phyloP scores from a whole-genome alignment of 352 stramenopile genomes.

The Peronospora belbahrii region DNA sequence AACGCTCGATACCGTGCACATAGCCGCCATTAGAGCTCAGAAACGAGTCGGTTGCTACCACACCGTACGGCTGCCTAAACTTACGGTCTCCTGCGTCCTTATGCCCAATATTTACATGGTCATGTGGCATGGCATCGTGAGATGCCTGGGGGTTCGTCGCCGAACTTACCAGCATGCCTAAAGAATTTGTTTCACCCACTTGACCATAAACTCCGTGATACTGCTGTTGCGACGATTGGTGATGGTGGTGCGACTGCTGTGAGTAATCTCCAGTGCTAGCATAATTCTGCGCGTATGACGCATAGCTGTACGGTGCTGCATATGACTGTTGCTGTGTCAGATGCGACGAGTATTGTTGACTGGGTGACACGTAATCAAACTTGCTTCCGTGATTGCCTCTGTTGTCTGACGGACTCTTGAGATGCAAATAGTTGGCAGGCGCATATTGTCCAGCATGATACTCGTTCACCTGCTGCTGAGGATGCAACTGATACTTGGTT shows the following conservation, averaged over 20 bases:
- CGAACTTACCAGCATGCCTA: slow-evolving; percentile 52
- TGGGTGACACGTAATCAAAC: slow-evolving; percentile 20
- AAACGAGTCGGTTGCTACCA: slow-evolving; percentile 27
- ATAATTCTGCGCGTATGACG: slow-evolving; percentile 34
- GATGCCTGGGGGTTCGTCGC: slow-evolving; percentile 34
- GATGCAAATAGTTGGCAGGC: slow-evolving; percentile 20
- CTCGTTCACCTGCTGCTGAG: slow-evolving; percentile 33
- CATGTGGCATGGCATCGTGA: slow-evolving; percentile 31
- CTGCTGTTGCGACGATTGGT: slow-evolving; percentile 22
- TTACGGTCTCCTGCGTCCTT: slow-evolving; percentile 38
- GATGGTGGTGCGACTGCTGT: slow-evolving; percentile 26
- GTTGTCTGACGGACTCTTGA: slow-evolving; percentile 19
- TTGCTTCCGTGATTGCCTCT: slow-evolving; percentile 15
- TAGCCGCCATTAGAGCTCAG: slow-evolving; percentile 23
- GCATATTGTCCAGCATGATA: slow-evolving; percentile 22
- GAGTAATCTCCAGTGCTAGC: slow-evolving; percentile 21
- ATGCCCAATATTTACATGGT: slow-evolving; percentile 29
- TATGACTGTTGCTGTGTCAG: slow-evolving; percentile 27
- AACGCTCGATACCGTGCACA: slow-evolving; percentile 26
- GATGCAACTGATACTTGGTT: slow-evolving; percentile 25
- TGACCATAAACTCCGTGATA: slow-evolving; percentile 26
- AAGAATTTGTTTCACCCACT: slow-evolving; percentile 27
- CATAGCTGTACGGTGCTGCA: slow-evolving; percentile 24
- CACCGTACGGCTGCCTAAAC: slow-evolving; percentile 26
- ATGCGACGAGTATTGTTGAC: slow-evolving; percentile 24